A percentile compares a stretch with the other conserved stretches of the same genome.
Conservation (phyloP, 768 basidiomycete species). For the Stropharia rugosoannulata region DNA sequence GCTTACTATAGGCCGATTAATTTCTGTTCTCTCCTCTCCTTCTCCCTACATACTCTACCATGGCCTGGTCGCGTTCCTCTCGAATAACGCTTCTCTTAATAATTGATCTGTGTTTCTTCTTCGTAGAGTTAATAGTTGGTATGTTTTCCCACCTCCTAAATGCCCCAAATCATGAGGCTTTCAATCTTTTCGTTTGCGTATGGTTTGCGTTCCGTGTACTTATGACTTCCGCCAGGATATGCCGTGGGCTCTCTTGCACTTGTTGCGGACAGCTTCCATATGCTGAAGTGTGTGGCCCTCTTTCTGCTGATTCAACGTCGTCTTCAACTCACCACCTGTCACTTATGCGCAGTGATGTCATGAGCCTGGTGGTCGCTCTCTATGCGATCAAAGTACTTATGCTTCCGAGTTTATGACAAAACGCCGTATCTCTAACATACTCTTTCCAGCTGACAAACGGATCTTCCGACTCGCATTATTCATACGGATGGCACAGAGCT, state of each 20-base stretch:
- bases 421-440: slow-evolving; percentile 1
- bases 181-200: background rate
- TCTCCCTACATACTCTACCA: slow-evolving; percentile 16
- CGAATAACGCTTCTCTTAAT: slow-evolving; percentile 74
- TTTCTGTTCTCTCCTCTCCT: slow-evolving; percentile 1
- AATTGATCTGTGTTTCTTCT: slow-evolving; percentile 87
- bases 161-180: background rate
- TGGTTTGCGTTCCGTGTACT: background rate
- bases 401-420: background rate
- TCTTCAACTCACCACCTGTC: slow-evolving; percentile 3
- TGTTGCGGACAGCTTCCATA: slow-evolving; percentile 97
- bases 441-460: slow-evolving; percentile 56
- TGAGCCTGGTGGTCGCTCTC: slow-evolving; percentile 92
- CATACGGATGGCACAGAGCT: slow-evolving; percentile 99
- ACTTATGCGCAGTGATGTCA: slow-evolving; percentile 73
- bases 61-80: slow-evolving; percentile 62
- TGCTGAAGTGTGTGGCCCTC: slow-evolving; percentile 79
- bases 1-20: background rate
- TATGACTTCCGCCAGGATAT: slow-evolving; percentile 59
- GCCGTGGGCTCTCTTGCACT: slow-evolving; percentile 94
- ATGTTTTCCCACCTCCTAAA: slow-evolving; percentile 16
- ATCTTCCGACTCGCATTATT: slow-evolving; percentile 72
- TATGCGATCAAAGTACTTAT: slow-evolving; percentile 59
- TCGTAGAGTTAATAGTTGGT: slow-evolving; percentile 84
- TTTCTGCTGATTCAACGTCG: background rate